Base-by-base conservation (phyloP, 352 stramenopile species). In the Phytopythium montanum region DNA sequence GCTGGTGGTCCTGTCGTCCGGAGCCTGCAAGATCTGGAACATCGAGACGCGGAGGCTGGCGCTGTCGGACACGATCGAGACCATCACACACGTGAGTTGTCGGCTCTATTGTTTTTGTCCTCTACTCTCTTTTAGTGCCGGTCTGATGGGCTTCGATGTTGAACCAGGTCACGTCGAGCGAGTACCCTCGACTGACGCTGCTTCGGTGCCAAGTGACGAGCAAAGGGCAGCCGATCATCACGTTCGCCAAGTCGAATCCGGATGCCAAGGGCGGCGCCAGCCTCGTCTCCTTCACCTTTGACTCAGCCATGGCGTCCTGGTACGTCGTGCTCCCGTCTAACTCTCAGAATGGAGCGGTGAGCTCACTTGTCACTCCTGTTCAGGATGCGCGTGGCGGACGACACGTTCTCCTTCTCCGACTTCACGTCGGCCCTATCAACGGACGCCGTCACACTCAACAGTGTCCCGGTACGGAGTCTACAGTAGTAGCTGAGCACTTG, bases 381-480 rank as follows among this genome's bases (percentile, higher is more conserved):
- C 50, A 95, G 85, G 86, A 90, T 95, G 82, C 82, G 87, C 46
- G 81, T 94, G 12, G 83, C 82, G 16, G 87, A 94, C 61, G 81
- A 93, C 56, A 90, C 72, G 46, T 95, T 95, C 58, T 76, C 88
- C 25, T 95, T 85, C 59, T 95, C 87, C 10, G 87, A 95, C 52
- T 95, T 95, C 60, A 70, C 76, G 48, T 81, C 86, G 42, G 78
- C 79, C 21, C 62, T 95, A 1, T 57, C 77, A n/a, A 92, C 86
- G 3, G 84, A 95, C 49, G 76, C 75, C 8, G 81, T 95, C 13
- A 59, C 68, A 19, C 51, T 76, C 1, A 76, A 75, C 56, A 85
- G 76, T 34, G 75, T 93, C n/a, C 85, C 85, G 53, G 85, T 94
- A 73, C 41, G 8, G 28, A 29, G 16, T 5, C n/a, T 46, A 16